Evolutionary conservation across 1,284 basidiomycete species (phyloP).

Genomic region (Earliella scabrosa): DNA sequence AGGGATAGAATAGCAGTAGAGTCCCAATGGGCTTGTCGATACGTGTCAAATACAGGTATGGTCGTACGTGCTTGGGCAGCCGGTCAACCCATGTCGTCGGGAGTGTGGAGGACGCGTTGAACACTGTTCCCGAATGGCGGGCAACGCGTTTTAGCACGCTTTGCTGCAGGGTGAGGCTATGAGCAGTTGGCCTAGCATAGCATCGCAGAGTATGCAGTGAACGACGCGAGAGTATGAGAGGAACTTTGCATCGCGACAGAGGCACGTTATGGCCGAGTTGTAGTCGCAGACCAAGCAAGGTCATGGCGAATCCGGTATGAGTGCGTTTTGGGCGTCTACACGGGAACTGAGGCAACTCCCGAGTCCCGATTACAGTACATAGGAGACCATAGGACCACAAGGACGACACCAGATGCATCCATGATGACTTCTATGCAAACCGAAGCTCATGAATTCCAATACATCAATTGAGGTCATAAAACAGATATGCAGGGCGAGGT

Average conservation of each 20-base stretch:
- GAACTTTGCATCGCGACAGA: neutral
- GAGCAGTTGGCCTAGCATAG: neutral
- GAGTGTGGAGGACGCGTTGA: conserved; percentile 20
- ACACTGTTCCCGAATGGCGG: conserved; percentile 18
- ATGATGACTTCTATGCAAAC: neutral
- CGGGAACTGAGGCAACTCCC: no score
- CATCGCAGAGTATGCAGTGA: conserved; percentile 7
- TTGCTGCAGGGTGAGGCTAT: neutral
- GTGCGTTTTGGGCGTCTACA: neutral
- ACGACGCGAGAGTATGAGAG: neutral
- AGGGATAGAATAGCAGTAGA: conserved; percentile 90
- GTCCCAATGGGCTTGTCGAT: conserved; percentile 97
- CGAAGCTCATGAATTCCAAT: conserved; percentile 14
- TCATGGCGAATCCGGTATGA: conserved; percentile 8
- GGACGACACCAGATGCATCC: no score
- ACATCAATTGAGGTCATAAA: conserved; percentile 20
- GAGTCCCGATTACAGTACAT: neutral
- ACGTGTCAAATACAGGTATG: conserved; percentile 87
- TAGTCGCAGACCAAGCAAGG: conserved; percentile 8
- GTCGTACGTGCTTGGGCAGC: conserved; percentile 61
- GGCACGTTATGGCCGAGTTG: neutral
- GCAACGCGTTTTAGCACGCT: neutral
- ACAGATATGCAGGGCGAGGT: conserved; percentile 25
- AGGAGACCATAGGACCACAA: neutral
- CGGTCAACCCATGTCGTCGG: conserved; percentile 68